Evolutionary conservation across 163 green algal species (phyloP), one percentile per base, ranked within the genome.

Genomic region (Chlorella variabilis): DNA sequence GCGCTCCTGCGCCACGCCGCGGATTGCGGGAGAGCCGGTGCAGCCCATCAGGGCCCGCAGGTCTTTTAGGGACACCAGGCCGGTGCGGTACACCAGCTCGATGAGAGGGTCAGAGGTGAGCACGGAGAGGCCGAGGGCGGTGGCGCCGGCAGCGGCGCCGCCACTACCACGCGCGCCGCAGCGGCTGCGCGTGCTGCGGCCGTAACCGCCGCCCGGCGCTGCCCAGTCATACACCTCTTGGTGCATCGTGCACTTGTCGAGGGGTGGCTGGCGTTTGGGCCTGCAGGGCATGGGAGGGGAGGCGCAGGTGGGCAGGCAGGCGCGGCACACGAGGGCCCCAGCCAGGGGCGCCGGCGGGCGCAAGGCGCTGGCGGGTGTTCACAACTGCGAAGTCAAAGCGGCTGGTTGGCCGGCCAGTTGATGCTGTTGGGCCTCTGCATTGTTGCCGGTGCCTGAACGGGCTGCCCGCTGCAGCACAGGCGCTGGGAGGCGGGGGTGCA

Each of bases 61-160:
- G 69, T 84, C 78, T 27, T 51, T 66, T 9, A 84, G 8, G 8
- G 68, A 62, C 21, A 84, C 17, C 23, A 79, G 31, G 3, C 78
- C 78, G 1, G 68, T 8, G 27, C 66, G 65, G 38, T 83, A 83
- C 1, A 70, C 49, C 36, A 62, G 2, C 51, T 77, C 65, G 2
- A 83, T 34, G 20, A 82, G 23, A 1, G 76, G 76, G 17, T 82
- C 76, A 5, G 29, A 82, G 13, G 76, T 82, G 1, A 82, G 63
- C 63, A 75, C 76, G 0, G 33, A 21, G 3, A 82, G 33, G 65
- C 76, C 48, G 34, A 75, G 59, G 15, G 20, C 29, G 27, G 38
- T n/a, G 54, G 18, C 23, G 23, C 20, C 18, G 18, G 18, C 27
- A 4, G 20, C 56, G 27, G 27, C 38, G 21, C 18, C 29, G 58